Evolutionary conservation across 352 stramenopile species (phyloP).

Genomic region (Pythium rishiriense): DNA sequence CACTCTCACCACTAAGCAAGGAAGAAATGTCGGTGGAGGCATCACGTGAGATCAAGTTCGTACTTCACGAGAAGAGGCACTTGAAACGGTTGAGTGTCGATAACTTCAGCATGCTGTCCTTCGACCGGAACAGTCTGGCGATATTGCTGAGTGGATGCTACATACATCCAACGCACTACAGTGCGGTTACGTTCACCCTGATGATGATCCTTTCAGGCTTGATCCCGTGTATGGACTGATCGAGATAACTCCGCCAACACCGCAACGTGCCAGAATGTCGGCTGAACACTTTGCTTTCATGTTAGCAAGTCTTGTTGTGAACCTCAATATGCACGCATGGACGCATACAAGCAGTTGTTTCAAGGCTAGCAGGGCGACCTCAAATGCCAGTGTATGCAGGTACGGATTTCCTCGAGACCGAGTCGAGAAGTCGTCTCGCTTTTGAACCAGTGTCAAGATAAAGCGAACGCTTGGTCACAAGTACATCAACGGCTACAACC

Average conservation of each 20-base stretch:
- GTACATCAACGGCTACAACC: constrained; percentile 20
- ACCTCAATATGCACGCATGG: constrained; percentile 16
- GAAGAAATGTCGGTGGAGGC: not conserved
- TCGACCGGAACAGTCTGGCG: not conserved
- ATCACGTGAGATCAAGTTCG: not conserved
- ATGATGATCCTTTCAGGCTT: not conserved
- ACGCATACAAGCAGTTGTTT: constrained; percentile 17
- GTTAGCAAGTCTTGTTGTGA: constrained; percentile 14
- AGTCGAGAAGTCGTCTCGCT: not conserved
- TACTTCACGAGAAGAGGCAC: not conserved
- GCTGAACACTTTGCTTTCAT: constrained; percentile 1
- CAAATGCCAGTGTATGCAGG: not conserved
- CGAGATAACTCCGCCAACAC: constrained; percentile 8
- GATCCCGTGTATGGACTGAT: constrained; percentile 17
- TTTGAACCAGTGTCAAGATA: not conserved
- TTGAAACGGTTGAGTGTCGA: not conserved
- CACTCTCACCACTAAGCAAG: not conserved
- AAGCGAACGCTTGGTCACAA: not conserved
- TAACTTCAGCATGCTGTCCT: constrained; percentile 2
- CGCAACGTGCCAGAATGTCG: not conserved
- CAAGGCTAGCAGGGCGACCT: constrained; percentile 6
- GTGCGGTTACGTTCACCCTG: not conserved
- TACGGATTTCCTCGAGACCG: constrained; percentile 15
- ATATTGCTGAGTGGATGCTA: constrained; percentile 2
- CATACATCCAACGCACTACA: not conserved